Percentiles rank a stretch among this genome's conserved stretches.
Evolutionary conservation across 2,329 filamentous ascomycete species (phyloP).

Genomic region (Colletotrichum echinochloae): DNA sequence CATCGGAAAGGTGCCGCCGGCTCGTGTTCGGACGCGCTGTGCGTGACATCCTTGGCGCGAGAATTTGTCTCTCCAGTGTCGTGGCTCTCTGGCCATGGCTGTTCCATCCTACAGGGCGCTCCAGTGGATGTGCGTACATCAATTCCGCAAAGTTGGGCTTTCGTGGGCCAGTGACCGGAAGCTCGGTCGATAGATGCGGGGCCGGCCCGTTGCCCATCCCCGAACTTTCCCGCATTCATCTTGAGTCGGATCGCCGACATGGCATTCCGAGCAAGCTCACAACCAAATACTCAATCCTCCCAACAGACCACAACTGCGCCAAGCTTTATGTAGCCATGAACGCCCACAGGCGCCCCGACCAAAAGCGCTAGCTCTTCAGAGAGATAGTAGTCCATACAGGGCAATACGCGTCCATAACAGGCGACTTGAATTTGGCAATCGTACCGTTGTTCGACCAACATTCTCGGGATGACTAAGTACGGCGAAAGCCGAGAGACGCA

Average conservation of each 20-base stretch:
- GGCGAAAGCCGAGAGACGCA: not conserved
- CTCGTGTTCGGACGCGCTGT: not conserved
- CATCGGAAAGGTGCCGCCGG: not conserved
- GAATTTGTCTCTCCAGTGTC: not conserved
- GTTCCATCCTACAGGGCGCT: not conserved
- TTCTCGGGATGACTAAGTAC: not conserved
- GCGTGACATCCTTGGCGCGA: not conserved
- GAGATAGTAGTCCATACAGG: not conserved
- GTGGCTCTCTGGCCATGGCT: not conserved
- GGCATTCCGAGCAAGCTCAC: not conserved
- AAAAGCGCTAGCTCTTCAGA: not conserved
- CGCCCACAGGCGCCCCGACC: not conserved
- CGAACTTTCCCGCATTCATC: not conserved
- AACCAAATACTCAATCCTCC: not conserved
- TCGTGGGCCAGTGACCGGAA: not conserved
- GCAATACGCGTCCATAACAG: conserved; percentile 1
- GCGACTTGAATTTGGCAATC: not conserved
- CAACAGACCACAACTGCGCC: too few species aligned
- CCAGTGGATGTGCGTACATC: not conserved
- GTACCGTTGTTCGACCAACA: too few species aligned
- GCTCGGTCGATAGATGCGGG: not conserved
- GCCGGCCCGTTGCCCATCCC: not conserved
- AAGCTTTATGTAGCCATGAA: not conserved
- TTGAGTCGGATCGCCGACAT: not conserved
- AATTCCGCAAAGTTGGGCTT: not conserved